Conservation (phyloP, 139 green algal genomes). For the Tetradesmus lagerheimii region DNA sequence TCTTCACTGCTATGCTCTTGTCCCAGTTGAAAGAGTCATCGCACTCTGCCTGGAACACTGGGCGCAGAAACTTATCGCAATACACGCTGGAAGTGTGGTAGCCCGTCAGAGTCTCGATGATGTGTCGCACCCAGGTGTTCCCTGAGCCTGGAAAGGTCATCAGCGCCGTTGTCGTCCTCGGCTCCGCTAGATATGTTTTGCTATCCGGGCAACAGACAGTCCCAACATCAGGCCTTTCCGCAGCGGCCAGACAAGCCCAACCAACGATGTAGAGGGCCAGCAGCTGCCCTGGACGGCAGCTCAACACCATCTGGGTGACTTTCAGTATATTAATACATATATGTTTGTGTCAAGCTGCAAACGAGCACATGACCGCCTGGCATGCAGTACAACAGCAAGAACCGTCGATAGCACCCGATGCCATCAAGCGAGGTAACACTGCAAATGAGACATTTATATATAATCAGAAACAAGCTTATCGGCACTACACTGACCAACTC, state of each 20-base stretch:
- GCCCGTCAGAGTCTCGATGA: slow-evolving; percentile 29
- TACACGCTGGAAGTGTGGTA: slow-evolving; percentile 36
- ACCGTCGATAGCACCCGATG: neutral
- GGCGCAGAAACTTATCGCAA: slow-evolving; percentile 16
- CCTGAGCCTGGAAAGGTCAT: slow-evolving; percentile 31
- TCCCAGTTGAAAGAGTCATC: slow-evolving; percentile 28
- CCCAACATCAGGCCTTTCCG: neutral
- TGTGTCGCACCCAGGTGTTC: slow-evolving; percentile 34
- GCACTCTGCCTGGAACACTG: slow-evolving; percentile 35
- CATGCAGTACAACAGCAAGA: neutral
- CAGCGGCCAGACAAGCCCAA: slow-evolving; percentile 11
- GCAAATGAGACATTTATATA: too few relatives aligned
- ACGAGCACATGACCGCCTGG: neutral
- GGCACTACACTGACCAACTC: too few relatives aligned
- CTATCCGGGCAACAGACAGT: slow-evolving; percentile 16
- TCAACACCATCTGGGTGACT: too few relatives aligned
- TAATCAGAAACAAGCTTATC: too few relatives aligned
- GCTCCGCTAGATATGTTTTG: slow-evolving; percentile 19
- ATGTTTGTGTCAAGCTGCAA: too few relatives aligned
- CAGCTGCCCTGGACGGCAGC: neutral
- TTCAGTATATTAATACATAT: too few relatives aligned
- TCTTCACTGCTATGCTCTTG: slow-evolving; percentile 37
- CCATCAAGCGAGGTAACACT: too few relatives aligned
- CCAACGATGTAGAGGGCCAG: neutral
- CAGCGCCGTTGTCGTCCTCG: slow-evolving; percentile 2